Conservation (phyloP, 768 basidiomycete species). For the Tulasnella sp. region DNA sequence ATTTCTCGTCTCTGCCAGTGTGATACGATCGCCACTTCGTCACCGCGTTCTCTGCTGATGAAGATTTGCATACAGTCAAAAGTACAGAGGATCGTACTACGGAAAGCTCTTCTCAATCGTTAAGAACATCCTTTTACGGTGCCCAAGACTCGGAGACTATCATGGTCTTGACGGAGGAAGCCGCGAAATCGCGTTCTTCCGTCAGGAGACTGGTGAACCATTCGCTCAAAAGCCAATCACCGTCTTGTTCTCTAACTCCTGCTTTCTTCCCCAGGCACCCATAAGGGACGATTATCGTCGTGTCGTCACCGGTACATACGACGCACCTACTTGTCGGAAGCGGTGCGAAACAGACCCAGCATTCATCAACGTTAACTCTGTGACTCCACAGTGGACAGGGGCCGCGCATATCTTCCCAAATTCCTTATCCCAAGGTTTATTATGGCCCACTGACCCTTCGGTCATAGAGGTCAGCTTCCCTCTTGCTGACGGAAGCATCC, state of each 20-base stretch:
- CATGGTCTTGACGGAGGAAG: slow-evolving; percentile 5
- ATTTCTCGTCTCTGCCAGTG: neutral
- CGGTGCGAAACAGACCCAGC: neutral
- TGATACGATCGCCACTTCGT: neutral
- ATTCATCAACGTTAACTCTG: neutral
- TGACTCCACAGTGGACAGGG: neutral
- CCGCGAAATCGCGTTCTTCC: slow-evolving; percentile 8
- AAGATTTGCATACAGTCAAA: slow-evolving; percentile 12
- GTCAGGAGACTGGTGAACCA: slow-evolving; percentile 14
- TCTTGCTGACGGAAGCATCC: neutral
- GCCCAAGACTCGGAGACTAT: neutral
- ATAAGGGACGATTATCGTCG: slow-evolving; percentile 21
- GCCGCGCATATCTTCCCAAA: slow-evolving; percentile 1
- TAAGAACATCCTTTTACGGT: slow-evolving; percentile 18
- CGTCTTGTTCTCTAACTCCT: neutral
- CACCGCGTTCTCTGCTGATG: neutral
- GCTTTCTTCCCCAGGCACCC: slow-evolving; percentile 17
- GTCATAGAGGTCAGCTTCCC: neutral
- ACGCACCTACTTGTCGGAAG: neutral
- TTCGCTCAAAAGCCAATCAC: neutral
- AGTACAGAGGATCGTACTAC: slow-evolving; percentile 19
- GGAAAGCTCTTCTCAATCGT: slow-evolving; percentile 13
- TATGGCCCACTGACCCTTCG: neutral
- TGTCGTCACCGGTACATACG: slow-evolving; percentile 13
- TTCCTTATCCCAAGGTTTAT: neutral